Evolutionary conservation across 1,284 basidiomycete species (phyloP).

Genomic region (Rhodotorula sp.): DNA sequence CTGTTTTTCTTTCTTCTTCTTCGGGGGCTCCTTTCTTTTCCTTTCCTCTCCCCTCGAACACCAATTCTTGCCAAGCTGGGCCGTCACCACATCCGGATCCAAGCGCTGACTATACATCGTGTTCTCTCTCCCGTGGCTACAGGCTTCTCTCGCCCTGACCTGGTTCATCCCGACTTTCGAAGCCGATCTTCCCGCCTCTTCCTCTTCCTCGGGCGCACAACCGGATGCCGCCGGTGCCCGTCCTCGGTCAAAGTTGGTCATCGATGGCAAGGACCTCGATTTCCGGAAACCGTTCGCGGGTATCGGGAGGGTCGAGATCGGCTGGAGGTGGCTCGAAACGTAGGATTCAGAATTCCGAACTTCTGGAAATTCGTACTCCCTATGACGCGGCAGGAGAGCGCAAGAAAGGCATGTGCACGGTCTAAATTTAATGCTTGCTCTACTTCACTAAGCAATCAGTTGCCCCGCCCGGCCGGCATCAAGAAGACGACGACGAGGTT

Average conservation of each 20-base stretch:
- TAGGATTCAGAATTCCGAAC: neutral
- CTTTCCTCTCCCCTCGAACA: no score
- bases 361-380: neutral
- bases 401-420: neutral
- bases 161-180: slow-evolving; percentile 50
- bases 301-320: slow-evolving; percentile 45
- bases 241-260: slow-evolving; percentile 22
- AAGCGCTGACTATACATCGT: no score
- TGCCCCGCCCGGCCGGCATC: neutral
- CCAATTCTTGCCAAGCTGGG: no score
- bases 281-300: slow-evolving; percentile 48
- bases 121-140: neutral
- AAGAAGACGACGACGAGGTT: neutral
- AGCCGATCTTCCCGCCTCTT: slow-evolving; percentile 35
- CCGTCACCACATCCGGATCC: no score
- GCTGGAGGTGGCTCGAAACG: slow-evolving; percentile 45
- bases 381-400: neutral
- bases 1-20: accelerated
- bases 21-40: neutral
- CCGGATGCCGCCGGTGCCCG: neutral
- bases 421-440: neutral
- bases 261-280: slow-evolving; percentile 46
- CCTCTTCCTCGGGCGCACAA: slow-evolving; percentile 8
- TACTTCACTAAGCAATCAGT: neutral
- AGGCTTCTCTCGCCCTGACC: slow-evolving; percentile 46